These are phyloP conservation scores for Coemansia umbellata DNA, from an alignment of 192 early-diverging fungal species.

Conservation along the genomic window DNA sequence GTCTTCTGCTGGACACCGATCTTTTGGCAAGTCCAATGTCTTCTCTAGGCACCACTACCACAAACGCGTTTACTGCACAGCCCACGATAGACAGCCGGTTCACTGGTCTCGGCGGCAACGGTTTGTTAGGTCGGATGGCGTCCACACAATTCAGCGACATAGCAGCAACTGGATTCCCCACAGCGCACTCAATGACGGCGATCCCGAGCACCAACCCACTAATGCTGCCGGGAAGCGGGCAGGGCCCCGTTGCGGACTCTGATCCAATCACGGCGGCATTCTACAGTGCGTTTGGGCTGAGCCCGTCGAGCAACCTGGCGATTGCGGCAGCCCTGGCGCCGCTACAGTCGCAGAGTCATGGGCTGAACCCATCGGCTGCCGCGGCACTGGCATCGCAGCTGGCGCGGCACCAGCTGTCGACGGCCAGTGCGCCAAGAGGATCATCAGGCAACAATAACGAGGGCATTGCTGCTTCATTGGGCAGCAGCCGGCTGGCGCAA, in stretches of 20 bases:
- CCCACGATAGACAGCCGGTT: constrained; percentile 3
- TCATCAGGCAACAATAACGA: too few relatives aligned
- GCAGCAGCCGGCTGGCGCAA: too few relatives aligned
- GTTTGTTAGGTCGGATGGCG: too few relatives aligned
- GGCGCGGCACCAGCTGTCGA: constrained; percentile 32
- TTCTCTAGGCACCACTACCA: too few relatives aligned
- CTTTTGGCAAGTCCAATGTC: constrained; percentile 20
- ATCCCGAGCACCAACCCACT: constrained; percentile 46
- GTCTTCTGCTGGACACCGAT: constrained; percentile 30
- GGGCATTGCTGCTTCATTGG: too few relatives aligned
- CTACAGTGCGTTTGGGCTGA: constrained; percentile 47
- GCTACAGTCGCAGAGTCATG: constrained; percentile 1
- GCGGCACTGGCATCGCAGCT: constrained; percentile 31
- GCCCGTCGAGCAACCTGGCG: constrained; percentile 8
- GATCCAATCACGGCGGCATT: constrained; percentile 46
- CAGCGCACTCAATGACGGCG: constrained; percentile 15
- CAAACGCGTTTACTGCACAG: constrained; percentile 10
- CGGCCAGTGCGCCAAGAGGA: too few relatives aligned
- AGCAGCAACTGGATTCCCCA: too few relatives aligned
- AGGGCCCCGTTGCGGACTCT: constrained; percentile 25
- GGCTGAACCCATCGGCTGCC: constrained; percentile 21
- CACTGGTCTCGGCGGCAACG: constrained; percentile 4
- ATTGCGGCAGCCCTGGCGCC: constrained; percentile 3
- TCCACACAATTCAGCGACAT: too few relatives aligned
- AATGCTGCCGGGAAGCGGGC: constrained; percentile 48